phyloP scores from a whole-genome alignment of 2,329 filamentous ascomycete genomes.

The Phoma sp. region DNA sequence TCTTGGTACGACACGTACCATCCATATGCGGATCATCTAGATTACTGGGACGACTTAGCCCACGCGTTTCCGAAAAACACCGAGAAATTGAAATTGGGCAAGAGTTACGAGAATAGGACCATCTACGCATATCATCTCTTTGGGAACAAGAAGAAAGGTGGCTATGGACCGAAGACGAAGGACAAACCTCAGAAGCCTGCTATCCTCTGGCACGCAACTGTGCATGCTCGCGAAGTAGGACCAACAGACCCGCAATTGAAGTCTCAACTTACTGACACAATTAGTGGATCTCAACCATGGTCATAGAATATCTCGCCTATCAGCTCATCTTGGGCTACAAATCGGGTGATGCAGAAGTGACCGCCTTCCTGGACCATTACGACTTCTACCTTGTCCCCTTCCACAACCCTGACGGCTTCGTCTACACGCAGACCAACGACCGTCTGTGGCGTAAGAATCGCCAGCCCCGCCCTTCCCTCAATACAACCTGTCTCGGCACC shows the following conservation, averaged over 20 bases:
- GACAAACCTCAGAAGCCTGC: constrained; percentile 31
- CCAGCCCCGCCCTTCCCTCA: constrained; percentile 35
- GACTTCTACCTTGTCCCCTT: constrained; percentile 44
- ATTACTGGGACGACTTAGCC: constrained; percentile 40
- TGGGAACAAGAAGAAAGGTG: constrained; percentile 29
- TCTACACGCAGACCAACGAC: constrained; percentile 43
- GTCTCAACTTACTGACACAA: background rate
- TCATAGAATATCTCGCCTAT: constrained; percentile 41
- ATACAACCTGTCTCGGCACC: constrained; percentile 38
- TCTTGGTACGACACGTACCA: constrained; percentile 44
- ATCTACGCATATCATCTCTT: constrained; percentile 38
- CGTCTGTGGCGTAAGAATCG: constrained; percentile 47
- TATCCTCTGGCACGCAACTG: constrained; percentile 43
- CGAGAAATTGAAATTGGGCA: constrained; percentile 34
- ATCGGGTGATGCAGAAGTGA: constrained; percentile 28
- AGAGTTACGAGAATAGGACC: constrained; percentile 39
- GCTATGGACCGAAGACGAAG: constrained; percentile 7
- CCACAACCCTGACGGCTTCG: constrained; percentile 43
- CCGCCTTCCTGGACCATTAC: constrained; percentile 39
- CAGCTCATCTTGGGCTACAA: constrained; percentile 40
- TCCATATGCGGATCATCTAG: constrained; percentile 36
- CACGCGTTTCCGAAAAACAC: constrained; percentile 35
- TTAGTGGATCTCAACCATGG: constrained; percentile 22
- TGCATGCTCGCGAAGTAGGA: constrained; percentile 46
- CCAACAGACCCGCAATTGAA: rapidly evolving